Percentiles rank a stretch among this genome's conserved stretches.
phyloP scores from a whole-genome alignment of 2,329 filamentous ascomycete species.

The Ceratocystis destructans region DNA sequence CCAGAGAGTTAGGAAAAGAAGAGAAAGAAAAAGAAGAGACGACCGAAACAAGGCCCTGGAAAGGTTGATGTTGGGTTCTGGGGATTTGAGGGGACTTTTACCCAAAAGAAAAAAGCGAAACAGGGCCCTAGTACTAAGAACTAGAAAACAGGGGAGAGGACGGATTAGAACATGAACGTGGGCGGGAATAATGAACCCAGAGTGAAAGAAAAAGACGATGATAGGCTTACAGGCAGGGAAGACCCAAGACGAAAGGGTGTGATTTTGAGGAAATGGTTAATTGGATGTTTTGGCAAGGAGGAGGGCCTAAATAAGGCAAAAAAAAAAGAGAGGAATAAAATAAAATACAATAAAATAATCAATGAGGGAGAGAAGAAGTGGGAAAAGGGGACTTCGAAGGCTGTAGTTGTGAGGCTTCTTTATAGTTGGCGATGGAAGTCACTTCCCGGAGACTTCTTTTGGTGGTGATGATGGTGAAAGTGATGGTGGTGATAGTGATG shows the following conservation, averaged over 20 bases:
- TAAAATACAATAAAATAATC: background rate
- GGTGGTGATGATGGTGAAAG: background rate
- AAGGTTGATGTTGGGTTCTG: background rate
- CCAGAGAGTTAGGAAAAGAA: background rate
- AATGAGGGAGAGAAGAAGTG: background rate
- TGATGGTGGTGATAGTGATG: no score
- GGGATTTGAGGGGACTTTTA: background rate
- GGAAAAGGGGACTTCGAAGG: background rate
- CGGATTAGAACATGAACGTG: background rate
- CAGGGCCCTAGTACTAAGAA: background rate
- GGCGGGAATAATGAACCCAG: background rate
- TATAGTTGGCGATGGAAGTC: background rate
- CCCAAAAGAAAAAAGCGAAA: background rate
- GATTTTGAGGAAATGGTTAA: background rate
- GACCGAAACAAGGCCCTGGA: background rate
- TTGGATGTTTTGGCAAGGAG: background rate
- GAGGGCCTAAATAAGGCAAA: background rate
- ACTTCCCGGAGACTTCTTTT: background rate
- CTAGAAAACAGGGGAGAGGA: background rate
- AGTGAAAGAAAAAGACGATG: background rate
- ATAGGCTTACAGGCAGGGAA: conserved; percentile 2
- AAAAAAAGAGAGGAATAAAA: no score
- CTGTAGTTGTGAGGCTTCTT: background rate
- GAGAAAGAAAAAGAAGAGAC: background rate
- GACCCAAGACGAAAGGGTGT: conserved; percentile 1